Evolutionary conservation across 2,329 filamentous ascomycete genomes (phyloP).

Genomic region (Xylariaceae sp.): DNA sequence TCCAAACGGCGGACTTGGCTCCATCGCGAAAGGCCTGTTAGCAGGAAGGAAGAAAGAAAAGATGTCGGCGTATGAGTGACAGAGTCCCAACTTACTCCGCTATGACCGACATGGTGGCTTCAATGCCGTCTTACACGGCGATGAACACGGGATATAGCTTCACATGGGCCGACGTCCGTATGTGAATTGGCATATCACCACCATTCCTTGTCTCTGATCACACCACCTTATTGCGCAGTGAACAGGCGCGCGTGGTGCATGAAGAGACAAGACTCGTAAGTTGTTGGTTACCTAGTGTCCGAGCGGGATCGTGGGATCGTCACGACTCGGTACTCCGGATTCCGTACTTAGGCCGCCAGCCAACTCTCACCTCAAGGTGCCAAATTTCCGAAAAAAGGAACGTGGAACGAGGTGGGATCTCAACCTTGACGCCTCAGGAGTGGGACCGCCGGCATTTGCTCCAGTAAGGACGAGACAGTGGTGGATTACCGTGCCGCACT

Average conservation of each 20-base stretch:
- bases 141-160: conserved; percentile 9
- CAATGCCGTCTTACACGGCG: conserved; percentile 3
- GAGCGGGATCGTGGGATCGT: not conserved
- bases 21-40: conserved; percentile 7
- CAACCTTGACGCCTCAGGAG: not conserved
- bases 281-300: not conserved
- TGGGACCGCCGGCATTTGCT: not conserved
- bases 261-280: not conserved
- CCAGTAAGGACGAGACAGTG: not conserved
- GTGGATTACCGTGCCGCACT: not conserved
- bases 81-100: conserved; percentile 40
- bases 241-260: conserved; percentile 7
- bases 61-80: not conserved
- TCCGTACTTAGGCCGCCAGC: not conserved
- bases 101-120: conserved; percentile 41
- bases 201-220: conserved; percentile 24
- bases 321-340: not conserved
- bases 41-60: conserved; percentile 9
- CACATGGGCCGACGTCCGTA: conserved; percentile 22
- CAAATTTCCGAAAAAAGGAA: not conserved
- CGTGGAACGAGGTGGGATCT: not conserved
- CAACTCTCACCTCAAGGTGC: not conserved
- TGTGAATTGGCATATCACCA: conserved; percentile 1
- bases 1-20: conserved; percentile 57
- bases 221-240: conserved; percentile 15